Conservation (phyloP, 2,329 filamentous ascomycete genomes). For the Diaporthe humulicola region DNA sequence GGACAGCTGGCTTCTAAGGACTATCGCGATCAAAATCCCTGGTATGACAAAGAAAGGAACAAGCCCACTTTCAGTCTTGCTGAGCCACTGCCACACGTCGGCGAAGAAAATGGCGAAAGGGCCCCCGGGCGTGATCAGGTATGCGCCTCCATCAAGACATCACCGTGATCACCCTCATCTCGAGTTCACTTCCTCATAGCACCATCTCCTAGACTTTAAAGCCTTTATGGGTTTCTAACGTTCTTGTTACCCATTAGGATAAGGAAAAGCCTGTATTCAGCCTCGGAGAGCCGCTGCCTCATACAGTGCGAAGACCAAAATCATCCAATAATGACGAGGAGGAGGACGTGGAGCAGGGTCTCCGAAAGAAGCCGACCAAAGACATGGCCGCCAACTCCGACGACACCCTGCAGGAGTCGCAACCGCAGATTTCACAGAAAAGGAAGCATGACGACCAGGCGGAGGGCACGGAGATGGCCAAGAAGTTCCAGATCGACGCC, state of each 20-base stretch:
- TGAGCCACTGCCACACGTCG: conserved; percentile 42
- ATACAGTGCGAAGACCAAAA: conserved; percentile 34
- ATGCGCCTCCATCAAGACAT: background rate
- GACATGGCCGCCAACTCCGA: background rate
- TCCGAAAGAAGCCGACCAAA: conserved; percentile 17
- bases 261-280: conserved; percentile 45
- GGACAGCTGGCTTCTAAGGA: conserved; percentile 26
- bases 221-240: background rate
- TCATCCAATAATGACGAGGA: conserved; percentile 23
- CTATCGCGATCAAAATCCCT: conserved; percentile 46
- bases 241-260: background rate
- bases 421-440: background rate
- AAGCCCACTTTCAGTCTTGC: conserved; percentile 47
- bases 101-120: background rate
- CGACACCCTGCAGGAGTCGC: background rate
- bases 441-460: conserved; percentile 38
- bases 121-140: background rate
- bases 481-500: conserved; percentile 45
- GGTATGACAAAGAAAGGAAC: conserved; percentile 41
- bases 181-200: background rate
- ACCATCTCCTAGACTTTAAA: background rate
- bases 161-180: background rate
- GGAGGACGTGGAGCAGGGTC: conserved; percentile 35
- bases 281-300: conserved; percentile 44
- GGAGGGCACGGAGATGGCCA: conserved; percentile 36